A percentile compares a stretch with the other conserved stretches of the same genome.
Evolutionary conservation across 805 yeast species (phyloP).

Genomic region (Ogataea pilisensis): DNA sequence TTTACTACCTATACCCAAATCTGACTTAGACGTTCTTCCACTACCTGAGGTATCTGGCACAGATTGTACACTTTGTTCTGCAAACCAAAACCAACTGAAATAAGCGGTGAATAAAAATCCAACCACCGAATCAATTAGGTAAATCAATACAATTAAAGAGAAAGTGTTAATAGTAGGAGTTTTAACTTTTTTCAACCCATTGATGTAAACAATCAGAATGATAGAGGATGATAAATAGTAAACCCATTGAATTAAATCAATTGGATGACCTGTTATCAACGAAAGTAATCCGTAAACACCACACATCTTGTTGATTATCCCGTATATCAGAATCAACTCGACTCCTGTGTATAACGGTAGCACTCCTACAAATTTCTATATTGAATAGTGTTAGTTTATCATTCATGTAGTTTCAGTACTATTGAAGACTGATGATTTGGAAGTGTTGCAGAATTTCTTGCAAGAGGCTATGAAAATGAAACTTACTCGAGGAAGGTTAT

Average conservation of each 20-base stretch:
- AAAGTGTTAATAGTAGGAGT: conserved; percentile 55
- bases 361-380: conserved; percentile 57
- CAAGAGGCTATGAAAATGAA: too few species aligned
- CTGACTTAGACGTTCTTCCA: conserved; percentile 21
- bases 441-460: too few species aligned
- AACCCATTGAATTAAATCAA: conserved; percentile 78
- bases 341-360: conserved; percentile 86
- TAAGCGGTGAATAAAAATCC: conserved; percentile 68
- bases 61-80: conserved; percentile 16
- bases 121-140: conserved; percentile 60
- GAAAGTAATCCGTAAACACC: conserved; percentile 87
- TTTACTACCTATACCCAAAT: background rate
- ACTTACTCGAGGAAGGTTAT: too few species aligned
- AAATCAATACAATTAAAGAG: conserved; percentile 61
- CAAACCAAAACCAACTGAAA: conserved; percentile 76
- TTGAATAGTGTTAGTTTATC: background rate
- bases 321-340: conserved; percentile 70
- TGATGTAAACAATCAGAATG: conserved; percentile 59
- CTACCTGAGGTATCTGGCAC: conserved; percentile 16
- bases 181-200: conserved; percentile 50
- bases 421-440: background rate
- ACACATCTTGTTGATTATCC: conserved; percentile 81
- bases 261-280: conserved; percentile 83
- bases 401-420: too few species aligned
- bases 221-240: conserved; percentile 63